Percentiles rank a stretch among this genome's conserved stretches.
These are phyloP conservation scores for Kuraishia floccosa DNA, from an alignment of 805 yeast species.

Conservation along the genomic window DNA sequence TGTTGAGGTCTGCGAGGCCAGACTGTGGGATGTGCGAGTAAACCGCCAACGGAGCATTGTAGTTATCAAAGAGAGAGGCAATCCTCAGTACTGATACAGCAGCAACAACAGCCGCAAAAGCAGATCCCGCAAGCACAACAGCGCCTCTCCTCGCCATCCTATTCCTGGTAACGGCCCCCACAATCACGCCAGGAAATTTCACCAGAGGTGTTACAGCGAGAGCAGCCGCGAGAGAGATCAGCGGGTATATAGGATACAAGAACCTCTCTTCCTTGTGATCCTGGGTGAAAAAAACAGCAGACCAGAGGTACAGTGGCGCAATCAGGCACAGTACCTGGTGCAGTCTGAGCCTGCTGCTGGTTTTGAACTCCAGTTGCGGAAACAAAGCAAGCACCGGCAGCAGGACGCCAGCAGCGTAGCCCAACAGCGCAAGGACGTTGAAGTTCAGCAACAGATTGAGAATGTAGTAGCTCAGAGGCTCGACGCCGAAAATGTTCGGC, in stretches of 20 bases:
- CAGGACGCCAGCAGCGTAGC: conserved; percentile 23
- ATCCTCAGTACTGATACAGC: conserved; percentile 38
- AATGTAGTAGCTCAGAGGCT: conserved; percentile 64
- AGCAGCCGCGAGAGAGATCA: conserved; percentile 46
- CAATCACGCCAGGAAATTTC: neutral
- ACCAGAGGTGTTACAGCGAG: conserved; percentile 4
- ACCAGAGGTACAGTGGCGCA: conserved; percentile 57
- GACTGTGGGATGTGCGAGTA: conserved; percentile 29
- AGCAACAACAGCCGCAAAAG: conserved; percentile 6
- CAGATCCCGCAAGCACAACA: neutral
- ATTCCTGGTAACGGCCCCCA: neutral
- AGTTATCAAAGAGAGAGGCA: conserved; percentile 49
- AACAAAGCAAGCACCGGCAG: conserved; percentile 17
- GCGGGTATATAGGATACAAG: conserved; percentile 73
- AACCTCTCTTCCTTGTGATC: conserved; percentile 94
- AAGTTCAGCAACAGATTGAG: conserved; percentile 66
- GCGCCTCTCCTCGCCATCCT: neutral
- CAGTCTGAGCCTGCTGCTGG: conserved; percentile 6
- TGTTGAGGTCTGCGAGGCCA: conserved; percentile 23
- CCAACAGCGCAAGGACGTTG: conserved; percentile 38
- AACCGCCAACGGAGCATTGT: conserved; percentile 61
- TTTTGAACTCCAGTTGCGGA: conserved; percentile 3
- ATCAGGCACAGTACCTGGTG: conserved; percentile 6
- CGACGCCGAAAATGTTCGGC: conserved; percentile 85
- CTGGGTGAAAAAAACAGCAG: conserved; percentile 51